phyloP scores from a whole-genome alignment of 306 rosid genomes.

The Dicorynia guianensis region DNA sequence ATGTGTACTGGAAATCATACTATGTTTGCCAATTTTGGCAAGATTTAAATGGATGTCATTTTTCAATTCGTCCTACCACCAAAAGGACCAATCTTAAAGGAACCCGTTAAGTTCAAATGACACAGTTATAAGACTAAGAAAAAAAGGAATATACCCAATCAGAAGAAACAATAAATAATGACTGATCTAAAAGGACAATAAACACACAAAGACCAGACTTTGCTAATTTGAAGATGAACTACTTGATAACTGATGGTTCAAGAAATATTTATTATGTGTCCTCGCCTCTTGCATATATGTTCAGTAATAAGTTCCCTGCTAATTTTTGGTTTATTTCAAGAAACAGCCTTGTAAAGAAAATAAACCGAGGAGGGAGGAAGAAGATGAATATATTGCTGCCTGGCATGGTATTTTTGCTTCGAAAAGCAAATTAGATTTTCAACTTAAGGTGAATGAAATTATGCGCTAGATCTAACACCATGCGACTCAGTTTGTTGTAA shows the following conservation, averaged over 20 bases:
- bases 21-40: slow-evolving; percentile 7
- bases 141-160: not conserved
- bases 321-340: not conserved
- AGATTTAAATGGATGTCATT: slow-evolving; percentile 12
- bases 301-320: slow-evolving; percentile 11
- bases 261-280: not conserved
- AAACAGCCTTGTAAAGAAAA: not conserved
- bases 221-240: slow-evolving; percentile 17
- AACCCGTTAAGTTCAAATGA: not conserved
- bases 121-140: not conserved
- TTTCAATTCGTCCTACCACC: not conserved
- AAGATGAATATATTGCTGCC: slow-evolving; percentile 6
- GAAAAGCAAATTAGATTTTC: slow-evolving; percentile 21
- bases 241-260: slow-evolving; percentile 24
- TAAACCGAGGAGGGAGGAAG: not conserved
- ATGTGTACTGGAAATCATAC: slow-evolving; percentile 5
- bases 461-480: too few species aligned
- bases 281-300: not conserved
- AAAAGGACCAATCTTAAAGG: not conserved
- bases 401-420: slow-evolving; percentile 1
- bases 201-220: not conserved
- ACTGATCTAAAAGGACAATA: not conserved
- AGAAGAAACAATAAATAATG: not conserved
- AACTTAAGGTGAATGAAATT: too few species aligned
- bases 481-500: not conserved